Percentiles rank a stretch among this genome's conserved stretches.
phyloP scores from a whole-genome alignment of 192 early-diverging fungal species.

The Umbelopsis vinacea region DNA sequence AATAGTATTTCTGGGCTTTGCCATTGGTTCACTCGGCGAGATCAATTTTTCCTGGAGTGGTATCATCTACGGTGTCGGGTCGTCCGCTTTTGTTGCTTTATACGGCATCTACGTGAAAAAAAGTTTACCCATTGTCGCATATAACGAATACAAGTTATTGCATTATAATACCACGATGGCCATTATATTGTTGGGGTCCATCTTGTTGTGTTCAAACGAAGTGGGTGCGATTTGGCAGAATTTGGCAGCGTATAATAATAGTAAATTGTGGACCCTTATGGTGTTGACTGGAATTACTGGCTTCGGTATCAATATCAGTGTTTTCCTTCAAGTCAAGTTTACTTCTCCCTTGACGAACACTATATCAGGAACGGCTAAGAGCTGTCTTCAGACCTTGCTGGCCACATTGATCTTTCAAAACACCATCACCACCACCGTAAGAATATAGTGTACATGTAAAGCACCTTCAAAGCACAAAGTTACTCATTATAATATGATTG shows the following conservation, averaged over 20 bases:
- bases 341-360: slow-evolving; percentile 70
- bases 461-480: too few relatives aligned
- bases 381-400: slow-evolving; percentile 65
- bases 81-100: slow-evolving; percentile 60
- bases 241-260: slow-evolving; percentile 45
- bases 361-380: slow-evolving; percentile 70
- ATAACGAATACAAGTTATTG: slow-evolving; percentile 67
- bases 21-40: slow-evolving; percentile 59
- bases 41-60: slow-evolving; percentile 60
- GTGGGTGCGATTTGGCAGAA: slow-evolving; percentile 47
- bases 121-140: slow-evolving; percentile 56
- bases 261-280: slow-evolving; percentile 63
- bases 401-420: slow-evolving; percentile 65
- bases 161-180: slow-evolving; percentile 70
- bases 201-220: slow-evolving; percentile 63
- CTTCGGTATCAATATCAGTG: slow-evolving; percentile 69
- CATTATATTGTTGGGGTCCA: slow-evolving; percentile 56
- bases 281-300: slow-evolving; percentile 63
- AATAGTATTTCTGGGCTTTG: slow-evolving; percentile 59
- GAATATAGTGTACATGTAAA: background rate
- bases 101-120: slow-evolving; percentile 70
- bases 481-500: background rate
- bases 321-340: slow-evolving; percentile 72
- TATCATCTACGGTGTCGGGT: slow-evolving; percentile 56
- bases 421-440: slow-evolving; percentile 62